Base-by-base conservation (phyloP, 139 green algal species). In the Chlorella sp. region DNA sequence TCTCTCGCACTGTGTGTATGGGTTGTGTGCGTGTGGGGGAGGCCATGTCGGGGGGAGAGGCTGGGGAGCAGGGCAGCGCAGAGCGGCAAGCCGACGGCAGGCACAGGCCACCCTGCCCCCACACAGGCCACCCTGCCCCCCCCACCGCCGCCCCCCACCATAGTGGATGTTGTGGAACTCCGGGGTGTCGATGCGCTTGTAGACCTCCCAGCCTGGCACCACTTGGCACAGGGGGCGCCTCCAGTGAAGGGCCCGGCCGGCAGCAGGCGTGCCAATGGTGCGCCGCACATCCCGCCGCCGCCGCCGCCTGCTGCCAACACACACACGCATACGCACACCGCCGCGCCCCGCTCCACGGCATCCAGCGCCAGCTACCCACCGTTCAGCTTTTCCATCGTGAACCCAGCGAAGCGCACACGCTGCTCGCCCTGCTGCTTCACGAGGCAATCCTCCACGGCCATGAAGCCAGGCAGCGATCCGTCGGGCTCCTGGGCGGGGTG, bases 101-200 rank as follows among this genome's bases (percentile, higher is more conserved):
- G n/a, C n/a, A n/a, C n/a, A n/a, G n/a, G n/a, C n/a, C n/a, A n/a
- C n/a, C n/a, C n/a, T n/a, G n/a, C n/a, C n/a, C n/a, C n/a, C n/a
- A n/a, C n/a, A n/a, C n/a, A n/a, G n/a, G n/a, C n/a, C n/a, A n/a
- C n/a, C n/a, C n/a, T n/a, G n/a, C n/a, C n/a, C n/a, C n/a, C n/a
- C n/a, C n/a, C n/a, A n/a, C n/a, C 19, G 33, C 17, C 58, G 27
- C 58, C 17, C 19, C 64, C n/a, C 29, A 71, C 64, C 40, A n/a
- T 80, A 85, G 45, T 75, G 66, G 35, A 85, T 82, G 66, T 85
- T 85, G 72, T 79, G 73, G 36, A 85, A 85, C 23, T 61, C 48
- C 6, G 58, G 67, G 7, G 45, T 23, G n/a, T 66, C 29, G 41
- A 85, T 40, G 19, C 79, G 66, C 66, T 82, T 85, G 67, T 79